phyloP scores from a whole-genome alignment of 2,329 filamentous ascomycete species.

The Didymosphaeria variabile region DNA sequence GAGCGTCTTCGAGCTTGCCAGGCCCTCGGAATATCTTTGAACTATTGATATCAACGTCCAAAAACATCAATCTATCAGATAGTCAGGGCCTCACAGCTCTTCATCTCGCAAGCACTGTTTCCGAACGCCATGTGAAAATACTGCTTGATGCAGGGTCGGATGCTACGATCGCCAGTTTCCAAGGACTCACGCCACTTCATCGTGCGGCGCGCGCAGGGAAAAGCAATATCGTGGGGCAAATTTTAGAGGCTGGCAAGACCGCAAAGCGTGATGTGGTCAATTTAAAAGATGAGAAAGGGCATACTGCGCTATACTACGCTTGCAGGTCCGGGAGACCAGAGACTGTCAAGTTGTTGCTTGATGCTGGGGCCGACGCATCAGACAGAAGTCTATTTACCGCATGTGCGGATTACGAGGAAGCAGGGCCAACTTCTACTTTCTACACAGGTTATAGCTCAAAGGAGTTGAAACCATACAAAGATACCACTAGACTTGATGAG shows the following conservation, averaged over 20 bases:
- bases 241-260: constrained; percentile 17
- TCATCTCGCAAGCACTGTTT: constrained; percentile 27
- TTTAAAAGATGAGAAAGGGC: constrained; percentile 12
- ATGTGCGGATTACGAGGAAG: constrained; percentile 10
- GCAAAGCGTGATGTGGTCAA: constrained; percentile 7
- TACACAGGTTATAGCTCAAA: no score
- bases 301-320: constrained; percentile 26
- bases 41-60: constrained; percentile 6
- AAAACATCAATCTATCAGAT: constrained; percentile 17
- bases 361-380: constrained; percentile 21
- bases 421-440: not conserved
- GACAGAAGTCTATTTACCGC: not conserved
- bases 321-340: constrained; percentile 23
- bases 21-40: constrained; percentile 12
- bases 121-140: constrained; percentile 26
- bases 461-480: not conserved
- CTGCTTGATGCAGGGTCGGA: constrained; percentile 53
- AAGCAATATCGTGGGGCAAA: constrained; percentile 47
- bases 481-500: constrained; percentile 16
- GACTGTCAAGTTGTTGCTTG: constrained; percentile 21
- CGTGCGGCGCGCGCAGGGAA: constrained; percentile 48
- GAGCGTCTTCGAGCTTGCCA: not conserved
- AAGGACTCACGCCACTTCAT: constrained; percentile 53
- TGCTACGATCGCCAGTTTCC: constrained; percentile 36
- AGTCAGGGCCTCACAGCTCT: constrained; percentile 25